phyloP scores from a whole-genome alignment of 768 basidiomycete species.

The Leccinum broughii region DNA sequence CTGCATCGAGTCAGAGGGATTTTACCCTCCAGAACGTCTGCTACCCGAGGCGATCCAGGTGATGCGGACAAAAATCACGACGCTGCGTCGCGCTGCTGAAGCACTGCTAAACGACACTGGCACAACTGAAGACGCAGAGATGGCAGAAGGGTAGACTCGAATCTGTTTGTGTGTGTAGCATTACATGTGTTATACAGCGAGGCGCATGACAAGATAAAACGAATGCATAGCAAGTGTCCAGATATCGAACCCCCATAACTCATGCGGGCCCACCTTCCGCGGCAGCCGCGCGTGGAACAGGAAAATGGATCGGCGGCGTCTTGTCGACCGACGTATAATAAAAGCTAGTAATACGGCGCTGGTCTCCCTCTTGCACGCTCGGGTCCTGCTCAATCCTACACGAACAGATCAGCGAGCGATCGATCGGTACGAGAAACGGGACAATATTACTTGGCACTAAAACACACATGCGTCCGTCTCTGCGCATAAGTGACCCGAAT shows the following conservation, averaged over 20 bases:
- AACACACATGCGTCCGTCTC: slow-evolving; percentile 31
- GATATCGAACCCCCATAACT: not conserved
- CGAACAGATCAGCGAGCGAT: not conserved
- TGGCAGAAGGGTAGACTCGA: slow-evolving; percentile 42
- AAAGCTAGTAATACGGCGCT: slow-evolving; percentile 36
- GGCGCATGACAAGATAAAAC: not conserved
- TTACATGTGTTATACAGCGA: slow-evolving; percentile 3
- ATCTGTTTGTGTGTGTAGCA: not conserved
- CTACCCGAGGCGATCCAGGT: slow-evolving; percentile 78
- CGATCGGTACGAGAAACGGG: not conserved
- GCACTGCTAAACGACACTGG: slow-evolving; percentile 47
- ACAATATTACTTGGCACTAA: slow-evolving; percentile 39
- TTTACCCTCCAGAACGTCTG: slow-evolving; percentile 82
- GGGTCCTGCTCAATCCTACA: slow-evolving; percentile 29
- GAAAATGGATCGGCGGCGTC: slow-evolving; percentile 37
- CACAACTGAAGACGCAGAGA: slow-evolving; percentile 51
- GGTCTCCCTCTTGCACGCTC: slow-evolving; percentile 18
- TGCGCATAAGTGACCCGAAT: slow-evolving; percentile 43
- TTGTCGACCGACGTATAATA: slow-evolving; percentile 35
- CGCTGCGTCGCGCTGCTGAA: slow-evolving; percentile 58
- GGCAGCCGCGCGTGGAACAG: slow-evolving; percentile 12
- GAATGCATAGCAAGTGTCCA: not conserved
- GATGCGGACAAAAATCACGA: slow-evolving; percentile 76
- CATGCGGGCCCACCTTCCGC: slow-evolving; percentile 1
- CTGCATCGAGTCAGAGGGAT: slow-evolving; percentile 88